Conservation (phyloP, 1,284 basidiomycete genomes). For the Ceratobasidium sp. region DNA sequence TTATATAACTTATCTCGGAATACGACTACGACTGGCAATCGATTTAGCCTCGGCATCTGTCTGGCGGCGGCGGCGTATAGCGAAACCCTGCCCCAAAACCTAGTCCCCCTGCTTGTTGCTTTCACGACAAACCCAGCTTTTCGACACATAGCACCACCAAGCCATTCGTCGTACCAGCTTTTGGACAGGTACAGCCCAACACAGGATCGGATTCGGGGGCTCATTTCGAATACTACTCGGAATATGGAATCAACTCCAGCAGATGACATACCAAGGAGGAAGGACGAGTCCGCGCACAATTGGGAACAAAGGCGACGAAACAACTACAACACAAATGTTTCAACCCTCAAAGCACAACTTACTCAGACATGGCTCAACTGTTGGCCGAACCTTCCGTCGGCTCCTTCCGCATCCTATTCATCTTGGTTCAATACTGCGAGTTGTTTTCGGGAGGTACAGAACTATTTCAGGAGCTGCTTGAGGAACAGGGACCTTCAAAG, state of each 20-base stretch:
- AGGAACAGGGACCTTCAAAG: constrained; percentile 15
- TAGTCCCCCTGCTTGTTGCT: constrained; percentile 32
- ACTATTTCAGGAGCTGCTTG: constrained; percentile 15
- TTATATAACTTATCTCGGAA: constrained; percentile 25
- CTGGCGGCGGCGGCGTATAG: neutral
- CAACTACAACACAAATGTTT: neutral
- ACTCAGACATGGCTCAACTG: neutral
- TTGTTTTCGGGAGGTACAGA: neutral
- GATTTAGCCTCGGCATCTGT: neutral
- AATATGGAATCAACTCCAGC: constrained; percentile 2
- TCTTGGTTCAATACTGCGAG: neutral
- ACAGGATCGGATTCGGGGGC: neutral
- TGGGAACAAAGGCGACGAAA: neutral
- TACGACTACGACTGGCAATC: neutral
- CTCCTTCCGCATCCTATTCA: neutral
- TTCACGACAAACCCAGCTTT: constrained; percentile 27
- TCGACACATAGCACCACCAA: constrained; percentile 9
- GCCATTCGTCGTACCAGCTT: constrained; percentile 5
- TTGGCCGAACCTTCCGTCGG: constrained; percentile 11
- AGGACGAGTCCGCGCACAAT: neutral
- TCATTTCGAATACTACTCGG: neutral
- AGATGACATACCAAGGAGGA: neutral
- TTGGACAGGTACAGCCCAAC: neutral
- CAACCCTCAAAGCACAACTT: neutral
- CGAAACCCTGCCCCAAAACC: neutral